Conservation (phyloP, 805 yeast species). For the Clavispora phyllophila region DNA sequence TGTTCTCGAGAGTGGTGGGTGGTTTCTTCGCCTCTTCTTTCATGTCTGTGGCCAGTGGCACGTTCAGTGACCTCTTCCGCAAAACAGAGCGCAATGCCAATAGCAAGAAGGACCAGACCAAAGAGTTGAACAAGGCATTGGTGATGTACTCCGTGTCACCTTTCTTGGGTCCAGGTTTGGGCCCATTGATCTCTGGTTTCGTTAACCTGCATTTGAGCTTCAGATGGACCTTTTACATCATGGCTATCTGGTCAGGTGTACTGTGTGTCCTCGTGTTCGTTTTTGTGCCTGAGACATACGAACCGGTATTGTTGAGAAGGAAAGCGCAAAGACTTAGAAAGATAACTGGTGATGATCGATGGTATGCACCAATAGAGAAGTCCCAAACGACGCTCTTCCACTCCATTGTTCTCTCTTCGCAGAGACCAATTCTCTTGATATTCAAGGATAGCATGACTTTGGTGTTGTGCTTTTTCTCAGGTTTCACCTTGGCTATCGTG, state of each 20-base stretch:
- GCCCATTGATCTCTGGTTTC: conserved; percentile 26
- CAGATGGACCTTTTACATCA: conserved; percentile 24
- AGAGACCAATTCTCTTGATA: conserved; percentile 21
- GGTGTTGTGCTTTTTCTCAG: conserved; percentile 19
- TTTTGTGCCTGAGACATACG: conserved; percentile 27
- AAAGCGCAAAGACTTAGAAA: conserved; percentile 24
- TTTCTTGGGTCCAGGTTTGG: conserved; percentile 27
- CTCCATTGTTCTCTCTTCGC: conserved; percentile 17
- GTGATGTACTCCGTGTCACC: conserved; percentile 25
- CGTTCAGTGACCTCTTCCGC: conserved; percentile 24
- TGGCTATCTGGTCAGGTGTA: conserved; percentile 22
- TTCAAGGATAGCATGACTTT: conserved; percentile 26
- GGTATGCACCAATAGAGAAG: conserved; percentile 39
- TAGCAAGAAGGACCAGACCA: conserved; percentile 5
- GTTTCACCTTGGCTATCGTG: conserved; percentile 14
- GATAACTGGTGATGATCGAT: conserved; percentile 30
- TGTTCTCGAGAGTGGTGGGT: conserved; percentile 23
- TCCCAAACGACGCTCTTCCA: conserved; percentile 10
- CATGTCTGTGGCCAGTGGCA: conserved; percentile 27
- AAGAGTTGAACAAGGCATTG: conserved; percentile 19
- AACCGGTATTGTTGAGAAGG: conserved; percentile 19
- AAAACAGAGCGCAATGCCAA: conserved; percentile 8
- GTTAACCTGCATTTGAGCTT: conserved; percentile 16
- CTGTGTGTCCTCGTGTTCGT: conserved; percentile 15
- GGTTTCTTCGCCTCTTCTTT: conserved; percentile 26